A percentile compares a stretch with the other conserved stretches of the same genome.
Evolutionary conservation across 2,329 filamentous ascomycete genomes (phyloP).

Genomic region (Emmonsia crescens): DNA sequence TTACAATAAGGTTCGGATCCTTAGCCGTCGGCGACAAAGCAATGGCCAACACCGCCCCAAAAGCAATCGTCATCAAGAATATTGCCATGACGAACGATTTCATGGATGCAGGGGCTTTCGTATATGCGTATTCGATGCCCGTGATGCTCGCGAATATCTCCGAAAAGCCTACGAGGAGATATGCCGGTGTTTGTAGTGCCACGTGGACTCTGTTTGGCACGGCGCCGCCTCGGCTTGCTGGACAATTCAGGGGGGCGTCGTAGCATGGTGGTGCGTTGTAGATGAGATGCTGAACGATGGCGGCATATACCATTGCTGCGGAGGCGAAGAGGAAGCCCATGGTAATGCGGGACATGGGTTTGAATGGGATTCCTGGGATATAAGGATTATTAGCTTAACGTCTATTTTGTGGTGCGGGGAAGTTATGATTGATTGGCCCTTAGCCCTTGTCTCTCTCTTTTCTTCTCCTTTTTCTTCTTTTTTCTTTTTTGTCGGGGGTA

Average conservation of each 20-base stretch:
- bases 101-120: slow-evolving; percentile 60
- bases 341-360: slow-evolving; percentile 65
- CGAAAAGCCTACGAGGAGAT: slow-evolving; percentile 37
- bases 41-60: slow-evolving; percentile 50
- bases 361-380: slow-evolving; percentile 49
- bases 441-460: neutral
- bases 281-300: slow-evolving; percentile 46
- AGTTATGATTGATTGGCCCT: neutral
- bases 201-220: slow-evolving; percentile 33
- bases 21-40: slow-evolving; percentile 49
- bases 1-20: slow-evolving; percentile 49
- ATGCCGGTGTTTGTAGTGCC: slow-evolving; percentile 35
- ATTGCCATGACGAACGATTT: slow-evolving; percentile 50
- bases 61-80: slow-evolving; percentile 47
- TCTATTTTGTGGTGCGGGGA: neutral
- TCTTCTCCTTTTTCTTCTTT: neutral
- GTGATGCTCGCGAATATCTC: slow-evolving; percentile 56
- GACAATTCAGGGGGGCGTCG: slow-evolving; percentile 25
- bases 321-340: slow-evolving; percentile 56
- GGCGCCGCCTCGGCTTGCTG: slow-evolving; percentile 24
- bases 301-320: slow-evolving; percentile 50
- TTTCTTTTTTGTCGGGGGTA: neutral
- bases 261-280: slow-evolving; percentile 45
- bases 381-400: neutral
- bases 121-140: slow-evolving; percentile 63